phyloP scores from a whole-genome alignment of 306 rosid species.

The Pueraria montana region DNA sequence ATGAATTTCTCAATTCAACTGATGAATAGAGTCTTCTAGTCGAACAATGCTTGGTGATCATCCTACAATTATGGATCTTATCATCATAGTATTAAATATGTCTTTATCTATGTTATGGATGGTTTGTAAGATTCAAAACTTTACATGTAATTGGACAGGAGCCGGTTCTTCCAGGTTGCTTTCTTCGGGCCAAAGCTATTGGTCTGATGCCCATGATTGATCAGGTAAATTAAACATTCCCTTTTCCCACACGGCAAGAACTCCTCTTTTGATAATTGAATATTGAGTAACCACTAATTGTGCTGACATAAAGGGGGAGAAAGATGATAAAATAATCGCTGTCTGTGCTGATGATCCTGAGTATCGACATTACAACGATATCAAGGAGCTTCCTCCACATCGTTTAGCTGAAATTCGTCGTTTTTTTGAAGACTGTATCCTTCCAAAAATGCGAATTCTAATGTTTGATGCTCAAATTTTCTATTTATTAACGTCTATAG shows the following conservation, averaged over 20 bases:
- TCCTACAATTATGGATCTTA: not conserved
- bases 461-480: not conserved
- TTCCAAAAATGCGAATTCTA: slow-evolving; percentile 39
- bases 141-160: slow-evolving; percentile 60
- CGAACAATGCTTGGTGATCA: slow-evolving; percentile 4
- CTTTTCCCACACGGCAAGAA: slow-evolving; percentile 2
- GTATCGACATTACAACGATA: slow-evolving; percentile 87
- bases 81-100: not conserved
- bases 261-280: slow-evolving; percentile 16
- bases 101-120: not conserved
- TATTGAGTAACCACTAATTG: slow-evolving; percentile 21
- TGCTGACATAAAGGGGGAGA: slow-evolving; percentile 75
- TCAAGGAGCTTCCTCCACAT: slow-evolving; percentile 97
- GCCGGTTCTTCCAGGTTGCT: slow-evolving; percentile 97
- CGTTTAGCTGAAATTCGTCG: slow-evolving; percentile 98
- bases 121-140: slow-evolving; percentile 30
- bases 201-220: slow-evolving; percentile 99
- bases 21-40: slow-evolving; percentile 7
- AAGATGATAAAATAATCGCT: slow-evolving; percentile 96
- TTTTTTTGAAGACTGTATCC: slow-evolving; percentile 97
- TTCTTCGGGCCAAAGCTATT: slow-evolving; percentile 96
- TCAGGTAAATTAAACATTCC: slow-evolving; percentile 62
- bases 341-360: slow-evolving; percentile 99
- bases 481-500: not conserved
- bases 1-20: slow-evolving; percentile 15